Conservation (phyloP, 164 flowering plant genomes). For the Umbellularia californica region DNA sequence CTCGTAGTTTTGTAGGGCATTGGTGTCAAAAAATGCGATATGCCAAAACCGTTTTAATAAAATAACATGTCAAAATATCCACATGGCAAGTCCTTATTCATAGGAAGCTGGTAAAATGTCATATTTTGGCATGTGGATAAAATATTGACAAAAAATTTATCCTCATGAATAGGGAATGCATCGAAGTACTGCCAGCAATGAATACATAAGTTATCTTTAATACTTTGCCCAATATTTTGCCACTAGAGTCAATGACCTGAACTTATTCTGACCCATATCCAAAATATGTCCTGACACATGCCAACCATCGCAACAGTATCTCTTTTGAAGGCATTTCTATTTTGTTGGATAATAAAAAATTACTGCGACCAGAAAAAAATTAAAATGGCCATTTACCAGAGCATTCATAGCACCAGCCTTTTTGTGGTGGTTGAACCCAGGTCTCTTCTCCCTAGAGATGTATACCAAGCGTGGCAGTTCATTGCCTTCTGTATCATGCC, state of each 20-base stretch:
- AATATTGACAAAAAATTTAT: background rate
- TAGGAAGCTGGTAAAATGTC: background rate
- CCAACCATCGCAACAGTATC: background rate
- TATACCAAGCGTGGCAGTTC: conserved; percentile 67
- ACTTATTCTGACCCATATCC: too few relatives aligned
- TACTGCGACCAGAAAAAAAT: too few relatives aligned
- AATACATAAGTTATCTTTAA: too few relatives aligned
- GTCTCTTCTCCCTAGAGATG: conserved; percentile 67
- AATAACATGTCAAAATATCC: background rate
- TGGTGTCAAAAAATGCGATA: background rate
- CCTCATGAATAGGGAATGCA: background rate
- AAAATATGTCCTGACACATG: background rate
- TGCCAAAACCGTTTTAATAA: background rate
- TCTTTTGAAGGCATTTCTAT: background rate
- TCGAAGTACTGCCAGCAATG: background rate
- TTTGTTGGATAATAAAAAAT: background rate
- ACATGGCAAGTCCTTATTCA: background rate
- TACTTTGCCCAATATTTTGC: too few relatives aligned
- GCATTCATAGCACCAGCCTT: conserved; percentile 88
- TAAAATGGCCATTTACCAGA: conserved; percentile 32
- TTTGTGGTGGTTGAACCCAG: conserved; percentile 70
- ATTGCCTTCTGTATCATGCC: conserved; percentile 59
- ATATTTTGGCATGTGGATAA: background rate
- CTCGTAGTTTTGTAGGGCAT: too few relatives aligned
- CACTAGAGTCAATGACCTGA: too few relatives aligned